Evolutionary conservation across 306 rosid genomes (phyloP), one percentile per base, ranked within the genome.

Genomic region (Dryas alaskensis): DNA sequence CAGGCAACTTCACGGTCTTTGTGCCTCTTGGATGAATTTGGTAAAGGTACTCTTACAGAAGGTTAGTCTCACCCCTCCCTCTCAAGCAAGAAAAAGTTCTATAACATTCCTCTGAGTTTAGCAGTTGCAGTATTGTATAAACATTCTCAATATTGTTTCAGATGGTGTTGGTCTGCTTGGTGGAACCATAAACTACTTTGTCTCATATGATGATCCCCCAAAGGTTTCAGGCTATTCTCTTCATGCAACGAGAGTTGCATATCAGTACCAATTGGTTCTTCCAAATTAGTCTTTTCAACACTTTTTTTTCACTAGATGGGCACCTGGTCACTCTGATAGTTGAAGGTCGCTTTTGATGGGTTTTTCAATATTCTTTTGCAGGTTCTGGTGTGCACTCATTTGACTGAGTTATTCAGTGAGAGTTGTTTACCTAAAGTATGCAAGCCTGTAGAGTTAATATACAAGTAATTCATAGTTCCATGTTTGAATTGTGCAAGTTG

Each of bases 1-100:
- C 96, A 88, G 81, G 92, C 98, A 63, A 94, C 94, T 69, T 80
- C 96, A 60, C 81, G 77, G 70, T 94, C 99, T 64, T 31, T 89
- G 72, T 92, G 99, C 81, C 78, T 89, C 60, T 78, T 92, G 75
- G 99, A 94, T 82, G 99, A 94, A 85, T 94, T 92, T 83, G 99
- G 97, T 76, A 94, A 92, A 88, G 97, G 99, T 44, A 94, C 96
- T 72, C 99, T 92, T 63, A 92, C 92, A 49, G 99, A 91, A 94
- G 97, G 97, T 94, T 80, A 69, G 91, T 74, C 82, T 83, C 83
- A 72, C 74, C 67, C 2, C 19, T 45, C 53, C 40, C 55, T 55
- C n/a, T 46, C 54, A 57, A 52, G 39, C 57, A 53, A 66, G 48
- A 72, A 45, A 1, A 37, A 12, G 10, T 25, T 59, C 55, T 58